Conservation (phyloP, 768 basidiomycete species). For the Suillus hirtellus region DNA sequence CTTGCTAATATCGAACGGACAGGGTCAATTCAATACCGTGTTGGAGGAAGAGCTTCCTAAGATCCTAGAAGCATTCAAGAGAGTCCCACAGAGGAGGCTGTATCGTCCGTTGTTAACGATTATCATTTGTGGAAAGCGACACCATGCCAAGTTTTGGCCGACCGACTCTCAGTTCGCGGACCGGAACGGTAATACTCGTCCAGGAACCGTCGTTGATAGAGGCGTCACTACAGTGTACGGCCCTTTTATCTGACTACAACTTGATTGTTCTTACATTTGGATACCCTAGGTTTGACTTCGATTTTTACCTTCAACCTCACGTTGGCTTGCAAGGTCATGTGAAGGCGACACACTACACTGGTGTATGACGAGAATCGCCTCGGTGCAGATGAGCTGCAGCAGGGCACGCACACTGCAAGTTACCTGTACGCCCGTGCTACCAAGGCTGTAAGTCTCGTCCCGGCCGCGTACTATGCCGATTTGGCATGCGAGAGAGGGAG, state of each 20-base stretch:
- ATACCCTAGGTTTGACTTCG: conserved; percentile 53
- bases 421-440: conserved; percentile 85
- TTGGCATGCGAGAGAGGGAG: conserved; percentile 80
- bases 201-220: conserved; percentile 80
- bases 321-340: conserved; percentile 71
- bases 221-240: conserved; percentile 71
- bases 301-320: conserved; percentile 74
- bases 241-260: conserved; percentile 24
- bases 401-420: conserved; percentile 65
- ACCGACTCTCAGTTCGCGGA: conserved; percentile 50
- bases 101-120: conserved; percentile 71
- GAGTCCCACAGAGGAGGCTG: conserved; percentile 38
- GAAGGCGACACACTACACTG: conserved; percentile 72
- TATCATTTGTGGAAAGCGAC: conserved; percentile 79
- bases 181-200: conserved; percentile 72
- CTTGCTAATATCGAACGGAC: background rate
- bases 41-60: conserved; percentile 60
- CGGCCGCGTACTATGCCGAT: conserved; percentile 81
- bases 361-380: conserved; percentile 76
- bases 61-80: conserved; percentile 59
- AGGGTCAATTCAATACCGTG: conserved; percentile 76
- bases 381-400: conserved; percentile 71
- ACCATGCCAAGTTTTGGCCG: conserved; percentile 59
- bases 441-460: conserved; percentile 78
- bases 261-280: background rate